Percentiles rank a stretch among this genome's conserved stretches.
phyloP scores from a whole-genome alignment of 352 stramenopile genomes.

The Phytophthora pinifolia region DNA sequence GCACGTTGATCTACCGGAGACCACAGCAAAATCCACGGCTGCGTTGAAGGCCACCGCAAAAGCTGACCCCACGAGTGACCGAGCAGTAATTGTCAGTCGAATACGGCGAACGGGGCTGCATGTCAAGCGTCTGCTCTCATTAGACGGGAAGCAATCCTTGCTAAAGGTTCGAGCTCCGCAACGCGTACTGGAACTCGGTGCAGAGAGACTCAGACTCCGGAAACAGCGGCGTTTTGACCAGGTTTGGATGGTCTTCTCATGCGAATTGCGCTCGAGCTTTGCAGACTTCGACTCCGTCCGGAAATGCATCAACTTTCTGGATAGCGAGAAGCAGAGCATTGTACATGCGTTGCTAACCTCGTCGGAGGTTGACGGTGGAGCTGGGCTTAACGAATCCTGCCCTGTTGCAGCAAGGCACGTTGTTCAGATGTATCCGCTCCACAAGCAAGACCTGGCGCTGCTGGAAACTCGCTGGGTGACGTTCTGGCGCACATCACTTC shows the following conservation, averaged over 20 bases:
- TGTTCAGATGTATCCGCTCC: slow-evolving; percentile 85
- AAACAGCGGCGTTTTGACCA: slow-evolving; percentile 69
- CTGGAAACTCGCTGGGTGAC: slow-evolving; percentile 79
- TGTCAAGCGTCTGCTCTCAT: slow-evolving; percentile 70
- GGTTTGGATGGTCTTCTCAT: slow-evolving; percentile 82
- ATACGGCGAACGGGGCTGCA: slow-evolving; percentile 63
- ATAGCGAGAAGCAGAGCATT: slow-evolving; percentile 84
- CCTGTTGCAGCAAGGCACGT: slow-evolving; percentile 67
- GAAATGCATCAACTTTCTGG: slow-evolving; percentile 58
- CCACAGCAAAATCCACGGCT: slow-evolving; percentile 2
- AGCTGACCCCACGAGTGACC: slow-evolving; percentile 20
- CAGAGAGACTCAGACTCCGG: slow-evolving; percentile 62
- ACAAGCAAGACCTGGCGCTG: slow-evolving; percentile 75
- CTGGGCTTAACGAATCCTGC: slow-evolving; percentile 74
- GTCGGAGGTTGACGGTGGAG: slow-evolving; percentile 41
- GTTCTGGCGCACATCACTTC: slow-evolving; percentile 57
- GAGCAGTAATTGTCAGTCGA: slow-evolving; percentile 47
- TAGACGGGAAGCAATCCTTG: slow-evolving; percentile 75
- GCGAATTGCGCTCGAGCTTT: slow-evolving; percentile 69
- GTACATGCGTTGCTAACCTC: slow-evolving; percentile 66
- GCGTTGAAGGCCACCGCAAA: slow-evolving; percentile 20
- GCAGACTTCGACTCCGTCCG: slow-evolving; percentile 52
- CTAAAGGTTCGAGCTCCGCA: slow-evolving; percentile 77
- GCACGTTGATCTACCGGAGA: slow-evolving; percentile 39
- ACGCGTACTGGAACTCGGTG: slow-evolving; percentile 63